Base-by-base conservation (phyloP, 768 basidiomycete genomes). In the Boletus huronensis region DNA sequence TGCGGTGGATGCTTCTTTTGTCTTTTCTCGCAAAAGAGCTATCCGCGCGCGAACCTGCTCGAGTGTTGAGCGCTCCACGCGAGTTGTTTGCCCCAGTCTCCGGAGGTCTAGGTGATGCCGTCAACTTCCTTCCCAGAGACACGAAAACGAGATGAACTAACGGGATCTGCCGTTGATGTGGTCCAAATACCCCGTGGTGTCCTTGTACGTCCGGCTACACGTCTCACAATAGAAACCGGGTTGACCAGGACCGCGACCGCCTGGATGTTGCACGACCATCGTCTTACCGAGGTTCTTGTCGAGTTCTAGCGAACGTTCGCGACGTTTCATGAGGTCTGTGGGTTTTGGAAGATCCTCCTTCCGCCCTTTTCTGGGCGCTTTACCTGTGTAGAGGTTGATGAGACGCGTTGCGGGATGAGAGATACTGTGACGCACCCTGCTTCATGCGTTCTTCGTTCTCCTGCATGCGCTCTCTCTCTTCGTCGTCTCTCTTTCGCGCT, bases 221-320 rank as follows among this genome's bases (percentile, higher is more conserved):
- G 88, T 74, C 66, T 96, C 94, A 66, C 97, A 99, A 72, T 82
- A 88, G 74, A 97, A 99, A 0, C 94, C 94, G 23, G 94, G 93
- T 58, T 93, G 87, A 4, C 95, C 93, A 17, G 93, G 82, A 1
- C 95, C 95, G 58, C 84, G 80, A 17, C 84, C 90, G 36, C 87
- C 83, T 2, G 84, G 82, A 66, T 88, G 87, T 64, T 91, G 85
- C 11, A 99, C 94, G 55, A 99, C 88, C 81, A 95, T 90, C 0
- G 90, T 96, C 80, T 98, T 98, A 64, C 82, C 82, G 32, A 98
- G 79, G 72, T 98, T 97, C 77, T 95, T 97, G 64, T 97, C 93
- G 25, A 99, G 84, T 50, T 93, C 93, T 8, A 99, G 76, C 23
- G 90, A 81, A 1, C 72, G 77, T 35, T 93, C 93, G 42, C 97